Base-by-base conservation (phyloP, 192 early-diverging fungal genomes). In the Gamsiella multidivaricata region DNA sequence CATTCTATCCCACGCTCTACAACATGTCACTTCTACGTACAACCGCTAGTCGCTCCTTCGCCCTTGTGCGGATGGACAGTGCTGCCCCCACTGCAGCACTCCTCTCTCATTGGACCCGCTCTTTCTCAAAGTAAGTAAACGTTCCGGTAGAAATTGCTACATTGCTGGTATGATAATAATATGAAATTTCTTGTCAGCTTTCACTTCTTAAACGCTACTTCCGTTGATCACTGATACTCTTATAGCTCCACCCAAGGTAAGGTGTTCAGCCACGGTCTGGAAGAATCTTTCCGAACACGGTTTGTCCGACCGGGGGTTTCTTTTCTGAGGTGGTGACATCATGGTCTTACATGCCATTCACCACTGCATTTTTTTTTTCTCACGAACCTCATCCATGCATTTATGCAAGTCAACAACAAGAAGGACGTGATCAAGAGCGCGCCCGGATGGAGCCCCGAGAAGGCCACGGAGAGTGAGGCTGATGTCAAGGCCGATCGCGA, bases 401-500 rank as follows among this genome's bases (percentile, higher is more conserved):
- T 58, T 23, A 3, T 43, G 8, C 25, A 37, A 10, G 20, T 58
- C 7, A 17, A 58, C 29, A 23, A 41, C 11, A 50, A 29, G 14
- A 78, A 69, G 42, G 61, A 63, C 51, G 7, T 20, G 0, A 41
- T 78, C 45, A 78, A 78, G 49, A 57, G 29, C n/a, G 74, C 74
- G 22, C 74, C 74, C 5, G 60, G 61, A 34, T 78, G 74, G 74
- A 33, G 34, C 14, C 33, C 61, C 0, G 59, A 49, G 0, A 41
- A 54, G 12, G 74, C 74, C 8, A 57, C 74, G 3, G 74, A 69
- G 41, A 78, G 74, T 23, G 74, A 78, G 61, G 66, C 66, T 0
- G 74, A 78, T 28, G 46, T 78, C 54, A 78, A 78, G 47, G 74
- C 74, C 0, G 74, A 78, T 36, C 60, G 74, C 7, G 65, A 78